Conservation (phyloP, 306 rosid genomes). For the Quercus berberidifolia region DNA sequence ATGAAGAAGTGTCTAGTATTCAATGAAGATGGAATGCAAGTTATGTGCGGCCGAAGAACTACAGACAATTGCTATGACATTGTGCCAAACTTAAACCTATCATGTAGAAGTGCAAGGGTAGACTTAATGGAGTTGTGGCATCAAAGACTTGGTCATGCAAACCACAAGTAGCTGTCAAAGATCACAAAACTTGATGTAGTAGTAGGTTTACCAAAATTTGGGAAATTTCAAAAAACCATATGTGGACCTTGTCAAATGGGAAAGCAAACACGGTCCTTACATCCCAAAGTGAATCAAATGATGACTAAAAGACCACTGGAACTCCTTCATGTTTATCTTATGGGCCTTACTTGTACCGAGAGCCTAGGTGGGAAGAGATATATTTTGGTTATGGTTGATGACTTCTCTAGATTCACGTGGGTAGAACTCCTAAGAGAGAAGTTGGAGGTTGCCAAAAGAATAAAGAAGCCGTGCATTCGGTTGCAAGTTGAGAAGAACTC, state of each 20-base stretch:
- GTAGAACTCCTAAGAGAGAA: background rate
- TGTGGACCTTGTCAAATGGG: background rate
- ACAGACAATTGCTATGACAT: no score
- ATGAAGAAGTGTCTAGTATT: background rate
- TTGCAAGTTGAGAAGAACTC: background rate
- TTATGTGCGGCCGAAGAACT: background rate
- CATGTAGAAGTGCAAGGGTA: background rate
- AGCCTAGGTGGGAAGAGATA: background rate
- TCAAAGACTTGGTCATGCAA: background rate
- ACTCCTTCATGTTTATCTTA: background rate
- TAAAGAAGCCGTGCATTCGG: background rate
- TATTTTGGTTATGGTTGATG: background rate
- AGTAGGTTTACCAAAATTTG: background rate
- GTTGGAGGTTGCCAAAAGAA: background rate
- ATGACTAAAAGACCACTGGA: no score
- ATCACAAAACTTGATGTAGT: background rate
- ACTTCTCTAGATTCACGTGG: background rate
- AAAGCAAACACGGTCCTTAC: no score
- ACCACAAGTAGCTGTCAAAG: background rate
- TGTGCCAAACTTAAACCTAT: background rate
- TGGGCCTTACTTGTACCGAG: background rate
- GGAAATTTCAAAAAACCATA: no score
- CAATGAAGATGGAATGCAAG: no score
- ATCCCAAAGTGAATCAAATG: background rate
- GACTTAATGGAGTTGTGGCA: background rate